A percentile compares a stretch with the other conserved stretches of the same genome.
These are phyloP conservation scores for Tylopilus rubrobrunneus DNA, from an alignment of 768 basidiomycete genomes.

Conservation along the genomic window DNA sequence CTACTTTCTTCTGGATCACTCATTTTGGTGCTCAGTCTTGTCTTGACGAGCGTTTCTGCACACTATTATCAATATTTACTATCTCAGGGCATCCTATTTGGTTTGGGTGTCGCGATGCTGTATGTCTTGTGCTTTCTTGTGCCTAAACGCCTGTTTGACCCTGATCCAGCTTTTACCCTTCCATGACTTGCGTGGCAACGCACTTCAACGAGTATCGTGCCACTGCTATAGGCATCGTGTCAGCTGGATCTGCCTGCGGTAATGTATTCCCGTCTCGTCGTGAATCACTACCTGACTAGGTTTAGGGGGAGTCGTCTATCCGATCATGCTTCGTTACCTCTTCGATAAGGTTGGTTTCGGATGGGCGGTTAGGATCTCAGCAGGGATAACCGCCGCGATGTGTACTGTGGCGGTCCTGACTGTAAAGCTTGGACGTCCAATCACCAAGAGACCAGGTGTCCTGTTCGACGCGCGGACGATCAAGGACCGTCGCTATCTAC, in stretches of 20 bases:
- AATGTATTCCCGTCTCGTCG: constrained; percentile 7
- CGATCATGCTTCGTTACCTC: constrained; percentile 57
- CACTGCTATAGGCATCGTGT: constrained; percentile 67
- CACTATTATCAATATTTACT: constrained; percentile 60
- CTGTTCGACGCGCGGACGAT: constrained; percentile 30
- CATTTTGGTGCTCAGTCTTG: constrained; percentile 47
- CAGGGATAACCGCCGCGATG: constrained; percentile 45
- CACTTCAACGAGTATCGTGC: constrained; percentile 63
- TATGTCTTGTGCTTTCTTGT: constrained; percentile 31
- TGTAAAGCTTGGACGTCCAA: constrained; percentile 35
- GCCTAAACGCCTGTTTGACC: constrained; percentile 3
- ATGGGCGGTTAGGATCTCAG: constrained; percentile 59
- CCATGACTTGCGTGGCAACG: constrained; percentile 62
- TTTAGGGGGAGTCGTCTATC: constrained; percentile 66
- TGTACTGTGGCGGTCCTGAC: constrained; percentile 45
- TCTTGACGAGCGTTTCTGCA: constrained; percentile 56
- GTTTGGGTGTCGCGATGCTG: constrained; percentile 62
- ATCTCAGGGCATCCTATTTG: constrained; percentile 61
- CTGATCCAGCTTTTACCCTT: constrained; percentile 60
- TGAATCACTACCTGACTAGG: constrained; percentile 17
- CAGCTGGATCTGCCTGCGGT: constrained; percentile 69
- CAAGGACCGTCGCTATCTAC: constrained; percentile 47
- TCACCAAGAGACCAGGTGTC: constrained; percentile 14
- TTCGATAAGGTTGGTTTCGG: constrained; percentile 55
- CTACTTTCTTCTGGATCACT: constrained; percentile 51